Evolutionary conservation across 352 stramenopile species (phyloP), one percentile per base, ranked within the genome.

Genomic region (Pythium periplocum): DNA sequence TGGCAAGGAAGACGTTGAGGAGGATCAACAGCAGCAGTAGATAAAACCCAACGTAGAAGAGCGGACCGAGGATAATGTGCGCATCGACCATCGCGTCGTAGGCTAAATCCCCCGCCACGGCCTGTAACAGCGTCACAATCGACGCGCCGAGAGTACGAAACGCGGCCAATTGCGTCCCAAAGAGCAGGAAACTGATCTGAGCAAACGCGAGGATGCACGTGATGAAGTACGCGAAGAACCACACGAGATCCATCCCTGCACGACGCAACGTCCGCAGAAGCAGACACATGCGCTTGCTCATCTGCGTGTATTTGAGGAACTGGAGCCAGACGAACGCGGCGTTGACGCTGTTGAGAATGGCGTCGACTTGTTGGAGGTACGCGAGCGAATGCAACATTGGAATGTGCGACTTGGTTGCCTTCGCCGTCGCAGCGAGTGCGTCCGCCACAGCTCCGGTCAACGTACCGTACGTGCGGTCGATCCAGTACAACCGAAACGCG

Each of bases 21-120:
- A 87, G 44, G 11, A 91, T 73, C 6, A 91, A 59, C 42, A 89
- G 50, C 48, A 91, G 51, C 40, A 89, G 50, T 43, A 90, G 50
- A 57, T 89, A 91, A 59, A 83, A 91, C 45, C 68, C 46, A 30
- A 88, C 67, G 54, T 85, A 91, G 60, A 82, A 91, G 4, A 89
- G 52, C 45, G 81, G 81, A 0, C 78, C 81, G 2, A 86, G 62
- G 42, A 71, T 64, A 4, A 49, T 58, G 44, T 87, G 73, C 0
- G 78, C 66, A 12, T 71, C 61, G 3, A 62, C 50, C 48, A 91
- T 63, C 10, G 55, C 61, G 9, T 49, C 49, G 45, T 85, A 88
- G 40, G 86, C 77, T 4, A 89, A 57, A 9, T 80, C 74, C 0
- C 79, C 74, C 0, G 74, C 74, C 1, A 89, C 71, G 3, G 75